Evolutionary conservation across 768 basidiomycete genomes (phyloP), one percentile per base, ranked within the genome.

Genomic region (Amanita polypyramis): DNA sequence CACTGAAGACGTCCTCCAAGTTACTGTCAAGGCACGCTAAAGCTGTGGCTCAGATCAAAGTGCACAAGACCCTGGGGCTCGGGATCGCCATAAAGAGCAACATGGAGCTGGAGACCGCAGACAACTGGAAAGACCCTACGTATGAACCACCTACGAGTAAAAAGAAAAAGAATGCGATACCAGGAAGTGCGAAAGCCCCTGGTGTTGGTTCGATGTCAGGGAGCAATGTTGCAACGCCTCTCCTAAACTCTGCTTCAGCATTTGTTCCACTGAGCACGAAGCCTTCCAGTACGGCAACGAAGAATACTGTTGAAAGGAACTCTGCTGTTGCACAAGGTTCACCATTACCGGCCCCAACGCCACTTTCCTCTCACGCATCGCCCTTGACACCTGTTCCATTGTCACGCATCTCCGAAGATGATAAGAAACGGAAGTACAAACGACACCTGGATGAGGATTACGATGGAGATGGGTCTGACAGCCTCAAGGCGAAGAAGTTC

Each of bases 371-470:
- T 3, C 2, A 7, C 4, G 8, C 21, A 25, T n/a, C 23, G 5
- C 41, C 41, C 5, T 14, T 4, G 10, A 10, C 21, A 15, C 2
- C 38, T 20, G 11, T 17, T 20, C 37, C 4, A 2, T 27, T 19
- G 8, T 20, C 39, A 39, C 23, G 2, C 19, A 9, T 12, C 21
- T 10, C 47, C 15, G 11, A 41, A 8, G 30, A 12, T 5, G 29
- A 20, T 10, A 15, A 35, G 14, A 49, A 49, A 34, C 47, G 47
- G 14, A 49, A 49, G 34, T 42, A 49, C 20, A 15, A 14, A 25
- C 41, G 35, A 33, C 30, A 20, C 29, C 12, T n/a, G 2, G 38
- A 33, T 12, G 33, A 27, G 33, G 44, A 21, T 11, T 14, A 15
- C 17, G 3, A 3, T 7, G 47, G 25, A 8, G n/a, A 17, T 11